Conservation (phyloP, 305 asterid genomes). For the Nicotiana rustica region DNA sequence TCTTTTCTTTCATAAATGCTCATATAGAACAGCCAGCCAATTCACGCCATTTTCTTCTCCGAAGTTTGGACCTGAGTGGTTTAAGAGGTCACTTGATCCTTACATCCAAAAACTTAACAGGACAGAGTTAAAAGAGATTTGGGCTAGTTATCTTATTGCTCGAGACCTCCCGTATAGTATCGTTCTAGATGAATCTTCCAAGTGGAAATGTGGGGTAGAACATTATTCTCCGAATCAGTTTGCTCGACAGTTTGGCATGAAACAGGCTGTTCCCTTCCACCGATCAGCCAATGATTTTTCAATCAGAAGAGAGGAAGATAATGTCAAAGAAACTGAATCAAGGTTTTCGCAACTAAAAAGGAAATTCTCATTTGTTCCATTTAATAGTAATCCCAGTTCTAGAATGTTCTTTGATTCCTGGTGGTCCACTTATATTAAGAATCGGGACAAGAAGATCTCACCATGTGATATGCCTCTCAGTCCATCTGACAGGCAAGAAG, state of each 20-base stretch:
- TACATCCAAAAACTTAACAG: conserved; percentile 20
- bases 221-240: conserved; percentile 36
- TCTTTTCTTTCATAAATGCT: conserved; percentile 31
- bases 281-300: background rate
- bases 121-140: conserved; percentile 27
- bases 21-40: conserved; percentile 22
- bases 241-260: conserved; percentile 38
- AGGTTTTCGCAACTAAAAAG: background rate
- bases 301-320: background rate
- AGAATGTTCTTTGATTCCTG: conserved; percentile 20
- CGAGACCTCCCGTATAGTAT: conserved; percentile 27
- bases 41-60: conserved; percentile 14
- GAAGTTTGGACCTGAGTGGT: conserved; percentile 37
- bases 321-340: background rate
- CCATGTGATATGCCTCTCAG: background rate
- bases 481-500: background rate
- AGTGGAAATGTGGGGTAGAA: conserved; percentile 22
- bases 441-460: background rate
- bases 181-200: background rate
- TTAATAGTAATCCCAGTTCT: conserved; percentile 23
- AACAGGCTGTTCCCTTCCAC: conserved; percentile 33
- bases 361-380: conserved; percentile 31
- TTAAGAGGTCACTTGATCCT: conserved; percentile 35
- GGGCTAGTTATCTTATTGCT: conserved; percentile 34
- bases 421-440: conserved; percentile 11